Percentiles rank a stretch among this genome's conserved stretches.
Evolutionary conservation across 495 filamentous ascomycete genomes (phyloP).

Genomic region (Diplogelasinospora grovesii): DNA sequence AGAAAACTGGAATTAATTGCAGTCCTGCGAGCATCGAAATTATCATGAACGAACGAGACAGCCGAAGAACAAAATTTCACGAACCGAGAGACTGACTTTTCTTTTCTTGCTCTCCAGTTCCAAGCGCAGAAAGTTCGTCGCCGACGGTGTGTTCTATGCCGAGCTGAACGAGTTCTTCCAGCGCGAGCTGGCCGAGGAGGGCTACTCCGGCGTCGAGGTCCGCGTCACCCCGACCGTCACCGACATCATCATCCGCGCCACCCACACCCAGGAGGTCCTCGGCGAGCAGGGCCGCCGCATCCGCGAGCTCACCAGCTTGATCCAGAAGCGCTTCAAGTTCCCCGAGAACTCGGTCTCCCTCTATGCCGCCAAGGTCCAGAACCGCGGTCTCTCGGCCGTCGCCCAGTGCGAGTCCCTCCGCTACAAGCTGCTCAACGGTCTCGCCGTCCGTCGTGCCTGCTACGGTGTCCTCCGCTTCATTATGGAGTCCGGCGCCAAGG

Average conservation of each 20-base stretch:
- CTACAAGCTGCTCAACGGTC: conserved; percentile 99
- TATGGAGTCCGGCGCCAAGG: conserved; percentile 99
- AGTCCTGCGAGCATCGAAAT: background rate
- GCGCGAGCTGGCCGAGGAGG: conserved; percentile 98
- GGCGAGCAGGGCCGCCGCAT: conserved; percentile 99
- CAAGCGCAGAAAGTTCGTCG: conserved; percentile 99
- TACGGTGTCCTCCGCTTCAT: conserved; percentile 99
- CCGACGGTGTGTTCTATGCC: conserved; percentile 99
- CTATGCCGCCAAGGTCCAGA: conserved; percentile 99
- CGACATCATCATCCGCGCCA: conserved; percentile 99
- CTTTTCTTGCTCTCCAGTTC: conserved; percentile 48
- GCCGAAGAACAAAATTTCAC: background rate
- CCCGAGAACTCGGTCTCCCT: conserved; percentile 99
- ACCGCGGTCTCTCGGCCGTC: conserved; percentile 97
- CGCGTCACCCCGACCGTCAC: conserved; percentile 99
- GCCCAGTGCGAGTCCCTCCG: conserved; percentile 99
- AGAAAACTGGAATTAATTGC: background rate
- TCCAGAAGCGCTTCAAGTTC: conserved; percentile 99
- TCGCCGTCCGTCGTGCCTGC: conserved; percentile 94
- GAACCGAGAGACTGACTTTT: conserved; percentile 13
- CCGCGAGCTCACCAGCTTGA: conserved; percentile 98
- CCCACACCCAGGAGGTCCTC: conserved; percentile 99
- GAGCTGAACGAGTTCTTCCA: conserved; percentile 99
- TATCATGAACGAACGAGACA: background rate
- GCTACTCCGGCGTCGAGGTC: conserved; percentile 99